Evolutionary conservation across 805 yeast genomes (phyloP).

Genomic region (Torulaspora quercuum): DNA sequence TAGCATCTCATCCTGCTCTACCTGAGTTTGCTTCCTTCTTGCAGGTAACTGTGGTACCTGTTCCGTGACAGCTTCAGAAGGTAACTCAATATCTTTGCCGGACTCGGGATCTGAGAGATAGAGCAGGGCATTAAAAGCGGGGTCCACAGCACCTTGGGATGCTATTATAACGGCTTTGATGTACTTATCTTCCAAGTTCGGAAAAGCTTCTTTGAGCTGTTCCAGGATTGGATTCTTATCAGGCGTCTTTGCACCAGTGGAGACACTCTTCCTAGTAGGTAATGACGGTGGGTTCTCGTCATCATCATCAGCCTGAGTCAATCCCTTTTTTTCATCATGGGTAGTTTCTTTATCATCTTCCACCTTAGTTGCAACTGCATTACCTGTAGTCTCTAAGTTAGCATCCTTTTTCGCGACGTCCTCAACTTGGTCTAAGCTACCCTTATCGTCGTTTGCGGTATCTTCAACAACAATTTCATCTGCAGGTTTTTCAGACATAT

Average conservation of each 20-base stretch:
- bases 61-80: slow-evolving; percentile 35
- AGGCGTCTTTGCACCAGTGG: slow-evolving; percentile 10
- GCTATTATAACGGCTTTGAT: slow-evolving; percentile 82
- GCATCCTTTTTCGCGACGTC: too few relatives aligned
- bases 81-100: slow-evolving; percentile 48
- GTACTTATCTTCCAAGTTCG: slow-evolving; percentile 64
- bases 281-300: slow-evolving; percentile 25
- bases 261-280: slow-evolving; percentile 24
- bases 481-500: neutral
- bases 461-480: neutral
- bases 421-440: neutral
- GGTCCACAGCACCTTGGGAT: slow-evolving; percentile 71
- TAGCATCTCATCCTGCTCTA: slow-evolving; percentile 71
- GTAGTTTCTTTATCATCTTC: too few relatives aligned
- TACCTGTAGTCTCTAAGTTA: too few relatives aligned
- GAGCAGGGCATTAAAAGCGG: slow-evolving; percentile 84
- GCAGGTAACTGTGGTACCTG: slow-evolving; percentile 29
- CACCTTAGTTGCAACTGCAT: too few relatives aligned
- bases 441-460: neutral
- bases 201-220: slow-evolving; percentile 82
- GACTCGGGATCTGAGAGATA: slow-evolving; percentile 70
- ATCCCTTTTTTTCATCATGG: too few relatives aligned
- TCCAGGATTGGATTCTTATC: slow-evolving; percentile 34
- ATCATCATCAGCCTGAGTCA: slow-evolving; percentile 13
- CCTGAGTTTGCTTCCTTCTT: slow-evolving; percentile 41